A percentile compares a stretch with the other conserved stretches of the same genome.
Evolutionary conservation across 2,329 filamentous ascomycete species (phyloP).

Genomic region (Colletotrichum lindemuthianum): DNA sequence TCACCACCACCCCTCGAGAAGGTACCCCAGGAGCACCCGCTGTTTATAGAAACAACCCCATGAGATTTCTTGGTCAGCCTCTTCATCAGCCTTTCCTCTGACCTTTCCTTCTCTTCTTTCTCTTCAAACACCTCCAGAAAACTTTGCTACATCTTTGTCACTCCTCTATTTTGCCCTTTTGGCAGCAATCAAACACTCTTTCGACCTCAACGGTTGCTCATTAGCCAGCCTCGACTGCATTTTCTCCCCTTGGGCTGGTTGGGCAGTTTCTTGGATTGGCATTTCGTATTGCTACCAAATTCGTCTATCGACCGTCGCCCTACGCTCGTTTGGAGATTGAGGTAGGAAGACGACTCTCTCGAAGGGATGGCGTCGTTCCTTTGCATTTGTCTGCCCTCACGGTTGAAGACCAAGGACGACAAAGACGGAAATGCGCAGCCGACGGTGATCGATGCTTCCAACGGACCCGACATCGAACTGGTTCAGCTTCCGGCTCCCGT

Average conservation of each 20-base stretch:
- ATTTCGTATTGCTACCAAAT: constrained; percentile 28
- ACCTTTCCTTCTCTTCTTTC: constrained; percentile 10
- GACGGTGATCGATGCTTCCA: neutral
- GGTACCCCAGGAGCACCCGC: constrained; percentile 13
- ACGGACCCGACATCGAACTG: neutral
- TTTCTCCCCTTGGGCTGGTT: constrained; percentile 26
- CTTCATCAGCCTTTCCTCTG: constrained; percentile 4
- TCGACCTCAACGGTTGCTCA: constrained; percentile 15
- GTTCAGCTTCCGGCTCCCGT: constrained; percentile 19
- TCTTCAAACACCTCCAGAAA: constrained; percentile 6
- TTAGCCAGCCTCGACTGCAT: constrained; percentile 25
- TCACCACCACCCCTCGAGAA: constrained; percentile 6
- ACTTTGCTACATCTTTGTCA: constrained; percentile 14
- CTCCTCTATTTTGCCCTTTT: constrained; percentile 17
- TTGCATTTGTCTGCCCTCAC: constrained; percentile 5
- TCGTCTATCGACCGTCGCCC: constrained; percentile 21
- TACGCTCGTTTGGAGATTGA: constrained; percentile 29
- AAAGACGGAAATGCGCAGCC: neutral
- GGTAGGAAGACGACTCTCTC: neutral
- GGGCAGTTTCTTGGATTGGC: constrained; percentile 31
- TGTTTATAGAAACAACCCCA: constrained; percentile 5
- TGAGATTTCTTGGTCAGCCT: constrained; percentile 9
- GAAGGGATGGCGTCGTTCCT: constrained; percentile 19
- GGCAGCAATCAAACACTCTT: constrained; percentile 6
- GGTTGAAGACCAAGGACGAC: neutral